A percentile compares a stretch with the other conserved stretches of the same genome.
These are phyloP conservation scores for Lyophyllum semitale DNA, from an alignment of 768 basidiomycete genomes.

Conservation along the genomic window DNA sequence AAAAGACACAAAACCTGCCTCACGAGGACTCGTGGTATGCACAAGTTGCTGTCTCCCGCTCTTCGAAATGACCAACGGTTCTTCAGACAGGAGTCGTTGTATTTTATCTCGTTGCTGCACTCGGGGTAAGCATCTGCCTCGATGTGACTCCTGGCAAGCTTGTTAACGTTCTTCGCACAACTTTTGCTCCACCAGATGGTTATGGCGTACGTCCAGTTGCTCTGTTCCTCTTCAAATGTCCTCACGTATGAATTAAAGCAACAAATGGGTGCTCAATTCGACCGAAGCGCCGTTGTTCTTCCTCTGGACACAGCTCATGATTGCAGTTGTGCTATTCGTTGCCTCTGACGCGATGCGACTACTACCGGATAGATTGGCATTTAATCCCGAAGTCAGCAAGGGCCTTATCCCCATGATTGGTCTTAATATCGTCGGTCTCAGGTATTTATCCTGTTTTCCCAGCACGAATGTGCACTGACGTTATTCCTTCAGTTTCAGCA, in stretches of 20 bases:
- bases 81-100: slow-evolving; percentile 69
- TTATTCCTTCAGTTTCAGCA: slow-evolving; percentile 64
- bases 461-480: neutral
- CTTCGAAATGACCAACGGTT: neutral
- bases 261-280: slow-evolving; percentile 87
- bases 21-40: slow-evolving; percentile 48
- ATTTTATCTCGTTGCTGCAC: slow-evolving; percentile 88
- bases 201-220: slow-evolving; percentile 62
- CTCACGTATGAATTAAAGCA: slow-evolving; percentile 41
- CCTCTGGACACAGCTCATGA: slow-evolving; percentile 76
- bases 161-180: neutral
- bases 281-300: slow-evolving; percentile 84
- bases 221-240: neutral
- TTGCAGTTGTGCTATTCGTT: slow-evolving; percentile 78
- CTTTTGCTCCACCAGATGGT: slow-evolving; percentile 64
- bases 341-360: slow-evolving; percentile 61
- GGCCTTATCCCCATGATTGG: slow-evolving; percentile 75
- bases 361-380: slow-evolving; percentile 64
- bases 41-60: neutral
- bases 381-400: slow-evolving; percentile 67
- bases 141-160: neutral
- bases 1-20: slow-evolving; percentile 34
- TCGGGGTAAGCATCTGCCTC: slow-evolving; percentile 62
- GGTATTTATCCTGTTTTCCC: slow-evolving; percentile 42
- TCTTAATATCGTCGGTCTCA: slow-evolving; percentile 82